These are phyloP conservation scores for Hypoxylon intermedium DNA, from an alignment of 495 filamentous ascomycete genomes.

Conservation along the genomic window DNA sequence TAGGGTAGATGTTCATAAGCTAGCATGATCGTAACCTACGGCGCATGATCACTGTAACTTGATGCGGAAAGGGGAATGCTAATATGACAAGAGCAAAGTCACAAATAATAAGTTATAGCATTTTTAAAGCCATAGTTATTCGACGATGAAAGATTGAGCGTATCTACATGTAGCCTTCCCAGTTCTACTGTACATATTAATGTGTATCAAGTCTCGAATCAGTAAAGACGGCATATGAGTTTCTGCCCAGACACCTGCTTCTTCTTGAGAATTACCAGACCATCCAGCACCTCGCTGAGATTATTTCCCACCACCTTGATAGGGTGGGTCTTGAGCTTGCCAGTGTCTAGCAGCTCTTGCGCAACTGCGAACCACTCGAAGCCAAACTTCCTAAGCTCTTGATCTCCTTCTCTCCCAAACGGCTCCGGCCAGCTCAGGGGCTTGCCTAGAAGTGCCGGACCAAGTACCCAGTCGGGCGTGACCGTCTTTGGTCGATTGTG, in stretches of 20 bases:
- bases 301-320: conserved; percentile 26
- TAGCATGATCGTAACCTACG: no score
- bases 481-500: background rate
- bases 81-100: no score
- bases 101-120: no score
- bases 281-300: conserved; percentile 21
- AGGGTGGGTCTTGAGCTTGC: conserved; percentile 30
- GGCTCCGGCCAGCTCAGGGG: background rate
- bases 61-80: no score
- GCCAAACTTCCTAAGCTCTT: conserved; percentile 20
- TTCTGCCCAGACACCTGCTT: conserved; percentile 37
- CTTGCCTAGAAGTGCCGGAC: background rate
- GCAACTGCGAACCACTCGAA: conserved; percentile 10
- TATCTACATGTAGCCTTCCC: background rate
- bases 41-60: no score
- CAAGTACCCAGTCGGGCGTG: conserved; percentile 5
- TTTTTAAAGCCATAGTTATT: no score
- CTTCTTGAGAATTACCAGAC: conserved; percentile 24
- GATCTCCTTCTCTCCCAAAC: conserved; percentile 1
- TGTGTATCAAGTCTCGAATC: background rate
- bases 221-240: conserved; percentile 29
- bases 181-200: background rate
- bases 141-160: no score
- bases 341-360: conserved; percentile 18
- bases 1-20: no score